phyloP scores from a whole-genome alignment of 495 filamentous ascomycete species.

The Daldinia loculata region DNA sequence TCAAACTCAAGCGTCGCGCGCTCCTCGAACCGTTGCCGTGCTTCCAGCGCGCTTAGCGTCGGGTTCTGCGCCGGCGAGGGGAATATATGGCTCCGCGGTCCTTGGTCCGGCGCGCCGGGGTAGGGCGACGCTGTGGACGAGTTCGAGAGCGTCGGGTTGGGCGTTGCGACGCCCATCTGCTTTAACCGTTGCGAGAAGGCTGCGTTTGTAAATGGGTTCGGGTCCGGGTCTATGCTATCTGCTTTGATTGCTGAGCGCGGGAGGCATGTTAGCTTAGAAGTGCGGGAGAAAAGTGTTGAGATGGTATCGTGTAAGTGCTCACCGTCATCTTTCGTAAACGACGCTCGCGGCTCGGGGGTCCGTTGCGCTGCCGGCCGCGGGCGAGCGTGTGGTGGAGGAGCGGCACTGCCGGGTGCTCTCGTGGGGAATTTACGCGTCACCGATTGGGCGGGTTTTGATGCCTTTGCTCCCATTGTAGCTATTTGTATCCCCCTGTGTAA shows the following conservation, averaged over 20 bases:
- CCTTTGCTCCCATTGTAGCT: constrained; percentile 43
- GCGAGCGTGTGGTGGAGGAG: constrained; percentile 39
- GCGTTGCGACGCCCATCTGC: constrained; percentile 58
- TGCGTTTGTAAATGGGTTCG: constrained; percentile 38
- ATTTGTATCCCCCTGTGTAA: neutral
- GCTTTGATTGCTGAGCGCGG: constrained; percentile 43
- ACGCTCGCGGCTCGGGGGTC: constrained; percentile 37
- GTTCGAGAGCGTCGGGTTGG: constrained; percentile 56
- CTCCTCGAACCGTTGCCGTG: constrained; percentile 49
- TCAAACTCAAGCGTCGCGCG: constrained; percentile 51
- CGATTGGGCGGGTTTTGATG: constrained; percentile 49
- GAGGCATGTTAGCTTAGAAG: neutral
- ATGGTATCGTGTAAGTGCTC: constrained; percentile 11
- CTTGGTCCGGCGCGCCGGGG: constrained; percentile 21
- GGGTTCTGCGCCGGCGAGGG: constrained; percentile 47
- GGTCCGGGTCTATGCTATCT: constrained; percentile 45
- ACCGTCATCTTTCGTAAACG: constrained; percentile 52
- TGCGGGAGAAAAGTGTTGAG: neutral
- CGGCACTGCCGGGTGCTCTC: constrained; percentile 47
- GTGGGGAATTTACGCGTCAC: constrained; percentile 54
- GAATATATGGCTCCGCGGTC: constrained; percentile 34
- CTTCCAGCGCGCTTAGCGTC: constrained; percentile 54
- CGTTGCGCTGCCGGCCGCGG: constrained; percentile 27
- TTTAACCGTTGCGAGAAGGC: constrained; percentile 53
- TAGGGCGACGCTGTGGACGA: constrained; percentile 52